A percentile compares a stretch with the other conserved stretches of the same genome.
These are phyloP conservation scores for Cercospora sp. DNA, from an alignment of 2,329 filamentous ascomycete species.

Conservation along the genomic window DNA sequence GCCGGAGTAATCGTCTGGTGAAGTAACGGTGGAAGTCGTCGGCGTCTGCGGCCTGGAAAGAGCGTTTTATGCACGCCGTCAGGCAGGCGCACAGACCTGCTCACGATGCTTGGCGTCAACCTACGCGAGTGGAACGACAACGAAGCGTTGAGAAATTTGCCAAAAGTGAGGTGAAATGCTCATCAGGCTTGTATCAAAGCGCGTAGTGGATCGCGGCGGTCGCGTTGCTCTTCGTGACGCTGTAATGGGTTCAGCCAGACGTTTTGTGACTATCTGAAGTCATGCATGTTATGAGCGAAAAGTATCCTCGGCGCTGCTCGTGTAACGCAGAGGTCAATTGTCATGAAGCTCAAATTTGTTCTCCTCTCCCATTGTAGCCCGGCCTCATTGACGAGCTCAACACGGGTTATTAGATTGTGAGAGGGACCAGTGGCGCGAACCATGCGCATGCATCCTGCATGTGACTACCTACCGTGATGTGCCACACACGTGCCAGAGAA, in stretches of 20 bases:
- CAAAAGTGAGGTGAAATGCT: not conserved
- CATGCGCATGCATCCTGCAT: not conserved
- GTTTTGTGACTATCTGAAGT: not conserved
- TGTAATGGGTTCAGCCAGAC: not conserved
- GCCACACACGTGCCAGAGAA: not conserved
- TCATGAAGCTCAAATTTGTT: constrained; percentile 45
- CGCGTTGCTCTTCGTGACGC: not conserved
- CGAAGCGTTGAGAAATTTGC: not conserved
- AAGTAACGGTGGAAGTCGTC: constrained; percentile 15
- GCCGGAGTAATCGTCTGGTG: not conserved
- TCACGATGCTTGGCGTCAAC: constrained; percentile 1
- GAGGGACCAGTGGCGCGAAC: constrained; percentile 49
- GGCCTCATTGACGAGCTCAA: constrained; percentile 52
- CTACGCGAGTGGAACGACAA: not conserved
- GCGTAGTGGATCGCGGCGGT: not conserved
- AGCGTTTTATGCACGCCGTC: constrained; percentile 2
- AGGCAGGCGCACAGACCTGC: constrained; percentile 2
- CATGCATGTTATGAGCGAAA: constrained; percentile 28
- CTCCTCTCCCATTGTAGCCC: constrained; percentile 73
- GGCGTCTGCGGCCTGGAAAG: not conserved
- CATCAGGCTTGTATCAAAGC: not conserved
- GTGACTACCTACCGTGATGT: not conserved
- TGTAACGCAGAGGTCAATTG: constrained; percentile 30
- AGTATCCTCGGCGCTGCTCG: constrained; percentile 28
- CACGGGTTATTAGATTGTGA: constrained; percentile 70